Base-by-base conservation (phyloP, 495 filamentous ascomycete genomes). In the Bryoglossum gracile region DNA sequence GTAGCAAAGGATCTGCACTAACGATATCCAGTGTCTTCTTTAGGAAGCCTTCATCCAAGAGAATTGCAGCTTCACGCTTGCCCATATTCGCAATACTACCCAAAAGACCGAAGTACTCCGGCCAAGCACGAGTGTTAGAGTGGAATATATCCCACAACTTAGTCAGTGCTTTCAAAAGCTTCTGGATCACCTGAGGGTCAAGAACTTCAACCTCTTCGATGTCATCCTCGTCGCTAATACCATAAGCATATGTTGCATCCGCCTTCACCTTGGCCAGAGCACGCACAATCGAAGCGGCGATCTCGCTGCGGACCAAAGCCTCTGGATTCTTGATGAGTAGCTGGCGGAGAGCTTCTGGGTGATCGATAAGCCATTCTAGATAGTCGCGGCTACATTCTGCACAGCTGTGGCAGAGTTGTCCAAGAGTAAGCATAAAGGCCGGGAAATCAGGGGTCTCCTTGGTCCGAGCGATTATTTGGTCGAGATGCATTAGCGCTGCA, bases 91-190 rank as follows among this genome's bases (percentile, higher is more conserved):
- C 76, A 52, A 90, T 77, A 13, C 70, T 65, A 22, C 72, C 56
- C 51, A 90, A 67, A 25, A 86, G 72, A 21, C 77, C 79, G 55
- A 92, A 92, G 36, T 85, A 89, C 57, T 94, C 88, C 33, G 80
- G 77, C 88, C 88, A 94, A 8, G 80, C 73, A 24, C 84, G 78
- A 17, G 75, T 60, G 19, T 72, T 67, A 2, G 65, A 61, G 48
- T 86, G 79, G 23, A 85, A 59, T 8, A 59, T 60, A 3, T 71
- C 53, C 76, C 76, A 83, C 4, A 80, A 49, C 9, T 75, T 72
- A 33, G 64, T 64, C 8, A 83, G 54, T 13, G 62, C 68, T 3
- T 62, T 62, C 50, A 83, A 77, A 46, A 92, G 60, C 21, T 65
- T 57, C 23, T 74, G 68, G 43, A 89, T 69, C 4, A 76, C 59